Base-by-base conservation (phyloP, 495 filamentous ascomycete species). In the Podospora australis region DNA sequence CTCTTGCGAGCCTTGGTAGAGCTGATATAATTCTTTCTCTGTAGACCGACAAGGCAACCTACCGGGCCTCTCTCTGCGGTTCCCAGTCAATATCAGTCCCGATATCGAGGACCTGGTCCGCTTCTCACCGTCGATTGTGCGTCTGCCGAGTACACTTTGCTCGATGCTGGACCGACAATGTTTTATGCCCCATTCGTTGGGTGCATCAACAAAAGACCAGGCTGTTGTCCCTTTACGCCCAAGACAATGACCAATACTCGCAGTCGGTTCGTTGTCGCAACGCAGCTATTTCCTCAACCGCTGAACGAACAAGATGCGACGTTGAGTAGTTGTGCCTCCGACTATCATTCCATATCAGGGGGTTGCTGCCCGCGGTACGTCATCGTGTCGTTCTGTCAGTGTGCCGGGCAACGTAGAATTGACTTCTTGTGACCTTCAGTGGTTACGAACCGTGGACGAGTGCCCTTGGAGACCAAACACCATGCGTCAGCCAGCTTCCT, bases 281-380 rank as follows among this genome's bases (percentile, higher is more conserved):
- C 4, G 1, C 6, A 9, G 5, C 19, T 22, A 0, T 59, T 39
- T 39, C 53, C 57, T 2, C 43, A 39, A 22, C 26, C 53, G n/a
- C 14, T 21, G 4, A 29, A 53, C 26, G 10, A 28, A 5, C 26
- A 42, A 9, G 53, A 54, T 17, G 54, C 47, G 0, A 20, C 25
- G 1, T 6, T 54, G 28, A 48, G 40, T 2, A 46, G 13, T 8
- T 62, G 59, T 43, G 44, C 59, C 14, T 13, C 23, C 2, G 57
- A 52, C 41, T 63, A 60, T 23, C 51, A 52, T 14, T 43, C 54
- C 1, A 32, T 53, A 3, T 53, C 49, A 28, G 52, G 49, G 6
- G 29, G 42, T n/a, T 63, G 59, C 23, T 63, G 57, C 29, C 59
- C 59, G 9, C 57, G 23, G 59, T 60, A 51, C 1, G 51, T 26